Percentiles rank a stretch among this genome's conserved stretches.
Evolutionary conservation across 345 rosid genomes (phyloP).

Genomic region (Salix suchowensis): DNA sequence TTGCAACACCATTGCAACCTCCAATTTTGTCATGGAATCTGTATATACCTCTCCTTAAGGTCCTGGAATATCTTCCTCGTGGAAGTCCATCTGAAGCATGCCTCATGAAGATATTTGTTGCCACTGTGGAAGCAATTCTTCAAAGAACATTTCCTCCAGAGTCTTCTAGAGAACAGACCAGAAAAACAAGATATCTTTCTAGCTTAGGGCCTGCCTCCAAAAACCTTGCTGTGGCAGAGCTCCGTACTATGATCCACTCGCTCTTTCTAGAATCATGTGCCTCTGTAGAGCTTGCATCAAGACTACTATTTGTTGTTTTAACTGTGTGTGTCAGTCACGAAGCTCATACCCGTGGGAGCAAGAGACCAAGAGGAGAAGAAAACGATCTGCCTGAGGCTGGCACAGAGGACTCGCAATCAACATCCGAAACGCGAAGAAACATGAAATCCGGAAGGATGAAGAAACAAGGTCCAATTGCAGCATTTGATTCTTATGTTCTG

Average conservation of each 20-base stretch:
- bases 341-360: constrained; percentile 75
- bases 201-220: constrained; percentile 64
- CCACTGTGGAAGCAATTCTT: constrained; percentile 89
- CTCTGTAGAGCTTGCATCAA: constrained; percentile 87
- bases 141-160: constrained; percentile 81
- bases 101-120: constrained; percentile 92
- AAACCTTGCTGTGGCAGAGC: constrained; percentile 91
- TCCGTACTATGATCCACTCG: constrained; percentile 95
- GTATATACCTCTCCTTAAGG: constrained; percentile 94
- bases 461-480: constrained; percentile 91
- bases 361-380: constrained; percentile 62
- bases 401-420: constrained; percentile 33
- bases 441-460: constrained; percentile 46
- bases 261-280: constrained; percentile 90
- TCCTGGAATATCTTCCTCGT: constrained; percentile 93
- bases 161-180: constrained; percentile 44
- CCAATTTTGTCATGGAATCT: constrained; percentile 89
- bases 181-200: constrained; percentile 48
- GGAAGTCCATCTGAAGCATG: constrained; percentile 99
- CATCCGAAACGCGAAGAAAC: constrained; percentile 36
- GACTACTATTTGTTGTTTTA: constrained; percentile 85
- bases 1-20: constrained; percentile 90
- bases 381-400: constrained; percentile 33
- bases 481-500: constrained; percentile 92
- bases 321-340: constrained; percentile 97